These are phyloP conservation scores for Pharus latifolius DNA, from an alignment of 176 grass and related monocot species.

Conservation along the genomic window DNA sequence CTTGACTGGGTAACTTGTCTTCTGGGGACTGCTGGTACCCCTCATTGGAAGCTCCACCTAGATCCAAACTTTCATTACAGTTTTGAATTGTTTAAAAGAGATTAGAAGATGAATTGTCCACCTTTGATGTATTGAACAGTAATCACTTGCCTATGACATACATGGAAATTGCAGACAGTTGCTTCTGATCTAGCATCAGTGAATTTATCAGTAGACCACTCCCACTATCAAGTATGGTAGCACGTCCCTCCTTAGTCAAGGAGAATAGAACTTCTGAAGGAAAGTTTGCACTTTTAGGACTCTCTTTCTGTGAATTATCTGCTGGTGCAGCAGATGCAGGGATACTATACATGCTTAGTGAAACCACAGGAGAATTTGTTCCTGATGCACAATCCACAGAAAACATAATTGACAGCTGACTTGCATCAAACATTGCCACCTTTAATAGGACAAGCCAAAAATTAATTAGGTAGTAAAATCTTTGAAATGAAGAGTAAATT, in stretches of 20 bases:
- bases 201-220: constrained; percentile 48
- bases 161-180: constrained; percentile 49
- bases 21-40: constrained; percentile 24
- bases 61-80: constrained; percentile 12
- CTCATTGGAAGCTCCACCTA: constrained; percentile 34
- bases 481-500: not conserved
- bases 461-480: constrained; percentile 10
- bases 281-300: constrained; percentile 20
- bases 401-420: constrained; percentile 54
- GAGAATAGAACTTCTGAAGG: constrained; percentile 46
- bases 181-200: constrained; percentile 43
- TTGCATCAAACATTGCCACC: constrained; percentile 72
- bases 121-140: constrained; percentile 8
- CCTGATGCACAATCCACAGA: constrained; percentile 53
- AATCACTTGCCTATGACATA: constrained; percentile 92
- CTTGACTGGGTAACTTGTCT: constrained; percentile 17
- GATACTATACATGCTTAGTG: constrained; percentile 20
- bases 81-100: constrained; percentile 4
- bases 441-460: constrained; percentile 34
- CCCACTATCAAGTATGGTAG: constrained; percentile 44
- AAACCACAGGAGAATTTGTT: constrained; percentile 68
- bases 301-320: constrained; percentile 31
- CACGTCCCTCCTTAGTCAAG: constrained; percentile 54
- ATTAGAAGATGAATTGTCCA: not conserved
- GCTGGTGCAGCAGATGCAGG: constrained; percentile 10